Percentiles rank a stretch among this genome's conserved stretches.
Evolutionary conservation across 345 rosid species (phyloP).

Genomic region (Melastoma malabathricum): DNA sequence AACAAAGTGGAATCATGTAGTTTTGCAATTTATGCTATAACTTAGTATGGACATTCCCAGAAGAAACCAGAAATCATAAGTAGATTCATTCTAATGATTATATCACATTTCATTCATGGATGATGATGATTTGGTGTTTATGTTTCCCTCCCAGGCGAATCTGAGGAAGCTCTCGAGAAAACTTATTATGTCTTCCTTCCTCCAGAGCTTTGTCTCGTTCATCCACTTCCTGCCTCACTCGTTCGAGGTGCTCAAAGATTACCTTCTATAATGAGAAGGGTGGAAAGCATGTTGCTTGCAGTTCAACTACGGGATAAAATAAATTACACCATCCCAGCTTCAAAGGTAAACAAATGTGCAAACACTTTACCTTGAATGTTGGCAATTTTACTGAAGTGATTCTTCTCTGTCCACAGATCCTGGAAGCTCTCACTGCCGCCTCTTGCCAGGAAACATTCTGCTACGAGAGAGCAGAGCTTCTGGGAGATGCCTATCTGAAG

Average conservation of each 20-base stretch:
- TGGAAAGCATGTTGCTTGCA: conserved; percentile 93
- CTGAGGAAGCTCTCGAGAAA: conserved; percentile 65
- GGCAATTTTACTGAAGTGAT: conserved; percentile 5
- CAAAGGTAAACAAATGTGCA: conserved; percentile 41
- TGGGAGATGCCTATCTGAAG: conserved; percentile 96
- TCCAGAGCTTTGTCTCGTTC: conserved; percentile 79
- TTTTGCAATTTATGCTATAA: too few relatives aligned
- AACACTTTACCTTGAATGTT: neutral
- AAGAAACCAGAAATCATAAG: too few relatives aligned
- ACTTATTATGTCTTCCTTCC: conserved; percentile 94
- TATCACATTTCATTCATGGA: neutral
- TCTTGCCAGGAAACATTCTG: conserved; percentile 99
- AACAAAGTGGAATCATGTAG: too few relatives aligned
- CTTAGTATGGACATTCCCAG: too few relatives aligned
- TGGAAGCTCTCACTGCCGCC: conserved; percentile 97
- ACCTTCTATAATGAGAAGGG: conserved; percentile 96
- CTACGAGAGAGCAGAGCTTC: conserved; percentile 96
- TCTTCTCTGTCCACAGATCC: conserved; percentile 33
- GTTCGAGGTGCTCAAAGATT: conserved; percentile 96
- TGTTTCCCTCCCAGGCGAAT: conserved; percentile 31
- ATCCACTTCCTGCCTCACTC: conserved; percentile 93
- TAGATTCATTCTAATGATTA: too few relatives aligned
- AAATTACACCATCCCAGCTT: conserved; percentile 53
- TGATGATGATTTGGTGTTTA: conserved; percentile 1
- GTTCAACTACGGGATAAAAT: conserved; percentile 68